Base-by-base conservation (phyloP, 2,329 filamentous ascomycete species). In the Calonectria naviculata region DNA sequence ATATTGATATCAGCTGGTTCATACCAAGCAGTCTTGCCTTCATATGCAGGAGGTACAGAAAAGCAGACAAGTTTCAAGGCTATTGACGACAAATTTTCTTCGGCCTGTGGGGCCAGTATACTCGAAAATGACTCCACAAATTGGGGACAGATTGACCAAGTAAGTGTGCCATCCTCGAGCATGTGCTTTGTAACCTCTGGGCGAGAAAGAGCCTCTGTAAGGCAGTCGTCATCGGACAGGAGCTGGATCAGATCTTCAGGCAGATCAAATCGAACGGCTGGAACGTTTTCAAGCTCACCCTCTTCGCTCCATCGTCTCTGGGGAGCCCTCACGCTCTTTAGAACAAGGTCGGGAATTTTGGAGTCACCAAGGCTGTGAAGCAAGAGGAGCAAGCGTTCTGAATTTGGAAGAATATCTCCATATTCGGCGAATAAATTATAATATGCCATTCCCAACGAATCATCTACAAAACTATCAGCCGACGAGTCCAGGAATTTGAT, bases 1-100 rank as follows among this genome's bases (percentile, higher is more conserved):
- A 28, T 19, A 2, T 10, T 8, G 3, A 5, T 4, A 56, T 58
- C 15, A 2, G 21, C 5, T 13, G 13, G 28, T 2, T 12, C 67
- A 19, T 78, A 81, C 81, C 81, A 83, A 17, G 73, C 71, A 3
- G 72, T 73, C 24, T 81, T 80, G 8, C 81, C 81, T 54, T 82
- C 81, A 15, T 79, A 81, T 36, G 78, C 80, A 4, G 78, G 81
- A 4, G 81, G 81, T 13, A 78, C 80, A 1, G 74, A 71, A 49
- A 80, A 82, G 26, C 79, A 82, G 0, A 83, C 8, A 0, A 82
- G 42, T 2, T 70, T 76, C 0, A 82, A 34, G 0, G 76, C 78
- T 0, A 74, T 68, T 0, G 63, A 65, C 1, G 71, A 68, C n/a
- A 79, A 71, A 1, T 77, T 72, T 21, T 79, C 76, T 3, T 61